Base-by-base conservation (phyloP, 2,329 filamentous ascomycete species). In the Pestalotiopsis sp. region DNA sequence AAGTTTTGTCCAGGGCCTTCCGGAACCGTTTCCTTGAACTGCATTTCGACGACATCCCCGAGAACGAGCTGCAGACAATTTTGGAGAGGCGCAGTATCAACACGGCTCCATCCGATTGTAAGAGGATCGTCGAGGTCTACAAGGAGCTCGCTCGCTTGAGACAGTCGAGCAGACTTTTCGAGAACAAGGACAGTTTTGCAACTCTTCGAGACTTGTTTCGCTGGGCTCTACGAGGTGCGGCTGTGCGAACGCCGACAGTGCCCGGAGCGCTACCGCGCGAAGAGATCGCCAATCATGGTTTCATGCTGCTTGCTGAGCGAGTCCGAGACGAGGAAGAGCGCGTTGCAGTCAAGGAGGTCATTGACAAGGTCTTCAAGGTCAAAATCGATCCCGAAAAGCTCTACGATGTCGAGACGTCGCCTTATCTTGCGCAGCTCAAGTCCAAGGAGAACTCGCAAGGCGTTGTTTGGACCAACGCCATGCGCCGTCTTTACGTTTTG, bases 21-120 rank as follows among this genome's bases (percentile, higher is more conserved):
- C 90, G 97, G 67, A 99, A 99, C 79, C 90, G 96, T 76, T 99
- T 99, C 76, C 86, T 99, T 3, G 96, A 99, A 80, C 84, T 99
- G 4, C 96, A 99, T 79, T 98, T 97, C 75, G 96, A 98, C 74
- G 97, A 99, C 76, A 99, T 99, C 27, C 96, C 96, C 0, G 94
- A 98, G 77, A 91, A 94, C 71, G 97, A 99, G 77, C 83, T 99
- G 59, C 94, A 97, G 75, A 93, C 91, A 57, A 99, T 99, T 74
- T 79, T 99, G 41, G 93, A 97, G 77, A 91, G 94, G 77, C 89
- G 97, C 70, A 97, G 94, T 69, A 90, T 94, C 74, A 94, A 89
- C 71, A 90, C 97, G 14, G 94, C 96, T 0, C 94, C 95, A 4
- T 95, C 95, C 0, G 96, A 98, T 83, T 97, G 95, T 78, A 90